A percentile compares a stretch with the other conserved stretches of the same genome.
These are phyloP conservation scores for Mycena pura DNA, from an alignment of 768 basidiomycete genomes.

Conservation along the genomic window DNA sequence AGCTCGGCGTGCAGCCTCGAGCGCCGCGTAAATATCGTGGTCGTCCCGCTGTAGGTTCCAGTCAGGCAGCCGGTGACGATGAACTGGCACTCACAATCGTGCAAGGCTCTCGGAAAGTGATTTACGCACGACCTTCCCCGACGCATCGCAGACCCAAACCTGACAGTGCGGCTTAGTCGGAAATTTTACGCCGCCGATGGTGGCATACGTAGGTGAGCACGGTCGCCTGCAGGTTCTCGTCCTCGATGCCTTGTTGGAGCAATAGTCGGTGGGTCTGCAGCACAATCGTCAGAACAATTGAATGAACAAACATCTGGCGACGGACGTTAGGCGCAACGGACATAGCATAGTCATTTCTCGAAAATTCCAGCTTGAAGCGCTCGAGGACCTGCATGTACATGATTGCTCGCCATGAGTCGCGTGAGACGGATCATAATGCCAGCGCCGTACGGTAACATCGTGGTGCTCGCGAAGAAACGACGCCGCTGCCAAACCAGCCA, in stretches of 20 bases:
- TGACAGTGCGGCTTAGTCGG: not conserved
- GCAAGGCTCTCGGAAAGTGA: slow-evolving; percentile 7
- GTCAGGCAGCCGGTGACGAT: not conserved
- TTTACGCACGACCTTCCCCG: slow-evolving; percentile 5
- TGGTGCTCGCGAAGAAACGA: slow-evolving; percentile 19
- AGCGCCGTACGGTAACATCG: slow-evolving; percentile 17
- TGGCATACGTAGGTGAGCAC: slow-evolving; percentile 17
- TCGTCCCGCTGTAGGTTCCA: not conserved
- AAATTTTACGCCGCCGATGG: not conserved
- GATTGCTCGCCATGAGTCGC: not conserved
- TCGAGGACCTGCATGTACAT: slow-evolving; percentile 24
- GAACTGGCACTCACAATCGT: slow-evolving; percentile 4
- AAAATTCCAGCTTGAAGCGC: slow-evolving; percentile 21
- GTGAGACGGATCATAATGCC: not conserved
- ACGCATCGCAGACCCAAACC: slow-evolving; percentile 12
- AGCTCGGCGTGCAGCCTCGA: slow-evolving; percentile 20
- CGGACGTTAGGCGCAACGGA: slow-evolving; percentile 21
- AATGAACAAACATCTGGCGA: not conserved
- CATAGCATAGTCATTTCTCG: slow-evolving; percentile 25
- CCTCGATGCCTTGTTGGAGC: slow-evolving; percentile 17
- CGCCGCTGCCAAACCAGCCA: slow-evolving; percentile 21
- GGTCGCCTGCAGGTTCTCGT: slow-evolving; percentile 13
- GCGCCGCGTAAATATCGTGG: slow-evolving; percentile 24
- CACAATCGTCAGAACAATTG: not conserved
- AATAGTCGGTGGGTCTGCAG: slow-evolving; percentile 18